A percentile compares a stretch with the other conserved stretches of the same genome.
Conservation (phyloP, 2,329 filamentous ascomycete species). For the Biscogniauxia sp. region DNA sequence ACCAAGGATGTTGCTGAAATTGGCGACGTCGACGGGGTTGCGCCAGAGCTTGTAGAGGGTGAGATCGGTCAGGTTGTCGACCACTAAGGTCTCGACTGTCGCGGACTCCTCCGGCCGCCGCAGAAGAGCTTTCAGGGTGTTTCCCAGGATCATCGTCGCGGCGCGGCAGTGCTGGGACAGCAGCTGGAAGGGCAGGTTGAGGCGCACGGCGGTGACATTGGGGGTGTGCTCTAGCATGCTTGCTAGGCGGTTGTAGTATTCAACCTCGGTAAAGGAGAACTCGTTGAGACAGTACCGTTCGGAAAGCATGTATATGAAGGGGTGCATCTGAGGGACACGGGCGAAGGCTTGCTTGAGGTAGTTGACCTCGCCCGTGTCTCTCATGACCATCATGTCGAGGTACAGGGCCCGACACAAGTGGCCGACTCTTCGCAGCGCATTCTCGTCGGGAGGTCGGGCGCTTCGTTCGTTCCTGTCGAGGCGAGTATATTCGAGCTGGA, state of each 20-base stretch:
- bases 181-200: slow-evolving; percentile 52
- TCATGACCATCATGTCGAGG: slow-evolving; percentile 51
- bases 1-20: slow-evolving; percentile 43
- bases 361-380: slow-evolving; percentile 53
- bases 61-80: slow-evolving; percentile 50
- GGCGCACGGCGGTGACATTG: slow-evolving; percentile 44
- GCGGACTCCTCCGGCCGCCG: slow-evolving; percentile 43
- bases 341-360: slow-evolving; percentile 47
- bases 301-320: slow-evolving; percentile 43
- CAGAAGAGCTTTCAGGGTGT: slow-evolving; percentile 48
- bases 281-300: slow-evolving; percentile 48
- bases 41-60: slow-evolving; percentile 48
- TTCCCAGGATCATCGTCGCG: slow-evolving; percentile 51
- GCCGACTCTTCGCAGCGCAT: slow-evolving; percentile 45
- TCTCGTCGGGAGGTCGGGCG: slow-evolving; percentile 34
- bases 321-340: slow-evolving; percentile 43
- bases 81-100: slow-evolving; percentile 43
- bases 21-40: slow-evolving; percentile 50
- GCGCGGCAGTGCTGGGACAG: slow-evolving; percentile 38
- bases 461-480: slow-evolving; percentile 38
- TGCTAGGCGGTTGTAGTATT: slow-evolving; percentile 43
- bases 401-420: slow-evolving; percentile 48
- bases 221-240: slow-evolving; percentile 44
- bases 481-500: slow-evolving; percentile 50
- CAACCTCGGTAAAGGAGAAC: slow-evolving; percentile 47